Conservation (phyloP, 805 yeast genomes). For the Tetrapisispora nanseiensis region DNA sequence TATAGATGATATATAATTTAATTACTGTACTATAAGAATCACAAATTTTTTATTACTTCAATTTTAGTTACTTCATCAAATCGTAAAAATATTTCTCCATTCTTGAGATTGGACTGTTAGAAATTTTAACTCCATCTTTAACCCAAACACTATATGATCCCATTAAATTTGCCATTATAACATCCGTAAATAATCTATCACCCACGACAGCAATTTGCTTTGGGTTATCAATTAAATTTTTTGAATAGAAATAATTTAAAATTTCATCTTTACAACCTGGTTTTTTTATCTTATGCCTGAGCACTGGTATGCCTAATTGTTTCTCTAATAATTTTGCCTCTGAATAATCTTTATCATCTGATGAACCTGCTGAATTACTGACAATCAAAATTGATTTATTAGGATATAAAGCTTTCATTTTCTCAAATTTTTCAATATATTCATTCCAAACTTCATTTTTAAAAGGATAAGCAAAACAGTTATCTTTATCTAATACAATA, state of each 20-base stretch:
- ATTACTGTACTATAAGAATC: too few species aligned
- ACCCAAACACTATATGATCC: conserved; percentile 82
- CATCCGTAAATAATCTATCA: conserved; percentile 83
- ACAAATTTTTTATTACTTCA: not conserved
- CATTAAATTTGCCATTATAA: conserved; percentile 90
- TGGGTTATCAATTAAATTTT: conserved; percentile 39
- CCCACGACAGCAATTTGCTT: conserved; percentile 78
- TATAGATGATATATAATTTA: not conserved
- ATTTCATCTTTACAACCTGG: conserved; percentile 76
- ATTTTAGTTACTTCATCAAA: conserved; percentile 1
- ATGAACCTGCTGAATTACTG: conserved; percentile 88
- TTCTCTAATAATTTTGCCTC: conserved; percentile 58
- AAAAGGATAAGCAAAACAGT: conserved; percentile 83
- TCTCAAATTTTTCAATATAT: conserved; percentile 48
- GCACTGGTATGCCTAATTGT: conserved; percentile 57
- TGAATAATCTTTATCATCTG: conserved; percentile 49
- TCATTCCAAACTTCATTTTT: conserved; percentile 72
- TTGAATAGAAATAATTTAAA: conserved; percentile 42
- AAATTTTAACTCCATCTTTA: conserved; percentile 57
- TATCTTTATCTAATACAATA: conserved; percentile 86
- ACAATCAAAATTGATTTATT: conserved; percentile 61
- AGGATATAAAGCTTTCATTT: conserved; percentile 48
- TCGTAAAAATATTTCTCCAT: conserved; percentile 14
- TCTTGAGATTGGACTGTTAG: conserved; percentile 20
- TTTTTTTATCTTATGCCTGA: conserved; percentile 65